Evolutionary conservation across 768 basidiomycete genomes (phyloP).

Genomic region (Saitozyma sp.): DNA sequence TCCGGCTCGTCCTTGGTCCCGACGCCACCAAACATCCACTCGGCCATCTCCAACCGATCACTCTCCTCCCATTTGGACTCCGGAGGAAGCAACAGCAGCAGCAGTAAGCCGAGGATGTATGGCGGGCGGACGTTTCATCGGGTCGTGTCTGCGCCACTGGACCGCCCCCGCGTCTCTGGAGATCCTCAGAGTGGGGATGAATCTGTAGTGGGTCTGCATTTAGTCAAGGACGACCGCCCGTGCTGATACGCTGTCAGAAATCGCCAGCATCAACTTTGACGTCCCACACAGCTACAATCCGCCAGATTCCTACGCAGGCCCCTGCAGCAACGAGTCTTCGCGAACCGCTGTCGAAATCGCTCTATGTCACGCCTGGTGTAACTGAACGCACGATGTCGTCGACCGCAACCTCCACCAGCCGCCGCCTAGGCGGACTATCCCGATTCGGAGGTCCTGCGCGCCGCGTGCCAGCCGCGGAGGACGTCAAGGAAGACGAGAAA

Average conservation of each 20-base stretch:
- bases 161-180: not conserved
- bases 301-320: slow-evolving; percentile 23
- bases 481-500: not conserved
- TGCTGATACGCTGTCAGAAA: not conserved
- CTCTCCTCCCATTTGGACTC: too few species aligned
- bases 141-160: slow-evolving; percentile 41
- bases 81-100: too few species aligned
- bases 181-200: too few species aligned
- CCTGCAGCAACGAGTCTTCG: slow-evolving; percentile 23
- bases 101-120: too few species aligned
- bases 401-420: slow-evolving; percentile 28
- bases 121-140: slow-evolving; percentile 28
- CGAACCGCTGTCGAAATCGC: slow-evolving; percentile 20
- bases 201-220: too few species aligned
- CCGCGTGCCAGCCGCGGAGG: slow-evolving; percentile 17
- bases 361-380: slow-evolving; percentile 38
- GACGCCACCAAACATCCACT: slow-evolving; percentile 24
- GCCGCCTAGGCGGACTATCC: slow-evolving; percentile 37
- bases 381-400: slow-evolving; percentile 30
- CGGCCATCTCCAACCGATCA: too few species aligned
- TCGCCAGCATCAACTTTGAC: slow-evolving; percentile 23
- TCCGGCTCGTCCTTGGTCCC: slow-evolving; percentile 30
- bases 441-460: slow-evolving; percentile 47
- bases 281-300: slow-evolving; percentile 24
- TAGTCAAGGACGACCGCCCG: too few species aligned